Conservation (phyloP, 192 early-diverging fungal genomes). For the Mortierella antarctica region DNA sequence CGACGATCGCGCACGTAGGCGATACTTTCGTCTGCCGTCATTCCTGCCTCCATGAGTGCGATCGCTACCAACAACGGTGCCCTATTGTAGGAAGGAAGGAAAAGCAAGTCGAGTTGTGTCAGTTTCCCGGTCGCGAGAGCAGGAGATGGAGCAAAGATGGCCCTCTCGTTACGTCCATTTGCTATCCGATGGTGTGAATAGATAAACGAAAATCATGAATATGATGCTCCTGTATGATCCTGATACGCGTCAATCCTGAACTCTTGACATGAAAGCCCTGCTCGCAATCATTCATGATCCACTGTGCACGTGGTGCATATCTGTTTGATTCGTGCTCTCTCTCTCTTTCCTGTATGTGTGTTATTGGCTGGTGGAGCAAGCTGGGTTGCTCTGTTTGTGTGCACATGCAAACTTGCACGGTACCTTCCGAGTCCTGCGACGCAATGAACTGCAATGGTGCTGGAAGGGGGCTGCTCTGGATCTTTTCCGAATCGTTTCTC, state of each 20-base stretch:
- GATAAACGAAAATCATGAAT: neutral
- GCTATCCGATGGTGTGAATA: no score
- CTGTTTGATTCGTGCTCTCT: no score
- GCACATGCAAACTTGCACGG: neutral
- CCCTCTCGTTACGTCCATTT: no score
- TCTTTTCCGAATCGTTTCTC: slow-evolving; percentile 59
- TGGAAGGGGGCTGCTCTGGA: slow-evolving; percentile 29
- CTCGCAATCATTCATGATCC: no score
- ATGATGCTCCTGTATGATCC: neutral
- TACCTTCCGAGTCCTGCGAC: slow-evolving; percentile 84
- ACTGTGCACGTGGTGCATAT: no score
- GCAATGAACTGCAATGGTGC: slow-evolving; percentile 76
- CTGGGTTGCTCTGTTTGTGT: neutral
- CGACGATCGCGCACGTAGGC: slow-evolving; percentile 74
- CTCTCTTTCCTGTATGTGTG: neutral
- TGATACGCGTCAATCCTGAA: neutral
- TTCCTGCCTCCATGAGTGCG: slow-evolving; percentile 84
- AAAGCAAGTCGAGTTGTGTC: neutral
- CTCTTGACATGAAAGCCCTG: slow-evolving; percentile 1
- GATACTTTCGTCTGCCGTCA: slow-evolving; percentile 81
- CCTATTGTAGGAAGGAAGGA: slow-evolving; percentile 30
- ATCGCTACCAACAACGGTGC: slow-evolving; percentile 79
- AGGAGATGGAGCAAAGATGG: no score
- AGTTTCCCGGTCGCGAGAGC: no score
- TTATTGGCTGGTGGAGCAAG: neutral